Percentiles rank a stretch among this genome's conserved stretches.
These are phyloP conservation scores for Starmerella cellae DNA, from an alignment of 805 yeast species.

Conservation along the genomic window DNA sequence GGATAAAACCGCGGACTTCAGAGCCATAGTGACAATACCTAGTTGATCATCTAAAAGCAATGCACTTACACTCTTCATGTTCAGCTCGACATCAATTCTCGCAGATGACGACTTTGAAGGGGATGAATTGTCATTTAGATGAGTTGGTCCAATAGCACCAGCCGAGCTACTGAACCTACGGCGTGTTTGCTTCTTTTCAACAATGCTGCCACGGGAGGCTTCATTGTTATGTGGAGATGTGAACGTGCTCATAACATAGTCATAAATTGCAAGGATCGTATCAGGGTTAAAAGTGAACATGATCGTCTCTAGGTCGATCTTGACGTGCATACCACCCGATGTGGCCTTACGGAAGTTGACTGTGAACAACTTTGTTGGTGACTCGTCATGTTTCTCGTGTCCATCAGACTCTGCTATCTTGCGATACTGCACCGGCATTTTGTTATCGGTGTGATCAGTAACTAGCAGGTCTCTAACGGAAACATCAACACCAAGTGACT, in stretches of 20 bases:
- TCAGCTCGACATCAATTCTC: slow-evolving; percentile 47
- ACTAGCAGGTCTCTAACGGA: slow-evolving; percentile 51
- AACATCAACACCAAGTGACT: slow-evolving; percentile 53
- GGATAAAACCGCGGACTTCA: slow-evolving; percentile 58
- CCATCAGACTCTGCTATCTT: slow-evolving; percentile 53
- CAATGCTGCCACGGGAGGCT: not conserved
- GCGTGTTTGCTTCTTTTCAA: not conserved
- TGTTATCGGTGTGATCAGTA: slow-evolving; percentile 58
- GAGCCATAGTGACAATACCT: slow-evolving; percentile 61
- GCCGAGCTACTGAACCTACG: too few relatives aligned
- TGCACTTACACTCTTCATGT: slow-evolving; percentile 57
- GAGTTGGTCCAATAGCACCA: not conserved
- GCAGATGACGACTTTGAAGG: not conserved
- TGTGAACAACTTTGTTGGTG: slow-evolving; percentile 35
- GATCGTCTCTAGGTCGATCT: slow-evolving; percentile 64
- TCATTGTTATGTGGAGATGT: slow-evolving; percentile 31
- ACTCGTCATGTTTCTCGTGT: slow-evolving; percentile 18
- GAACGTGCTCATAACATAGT: slow-evolving; percentile 74
- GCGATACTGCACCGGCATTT: slow-evolving; percentile 50
- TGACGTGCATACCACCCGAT: slow-evolving; percentile 61
- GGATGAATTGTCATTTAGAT: not conserved
- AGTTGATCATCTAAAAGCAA: slow-evolving; percentile 73
- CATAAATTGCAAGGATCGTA: slow-evolving; percentile 63
- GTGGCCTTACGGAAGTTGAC: slow-evolving; percentile 46
- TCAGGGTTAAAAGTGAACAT: slow-evolving; percentile 62